Percentiles rank a stretch among this genome's conserved stretches.
Evolutionary conservation across 116 monocot species (phyloP).

Genomic region (Zostera marina): DNA sequence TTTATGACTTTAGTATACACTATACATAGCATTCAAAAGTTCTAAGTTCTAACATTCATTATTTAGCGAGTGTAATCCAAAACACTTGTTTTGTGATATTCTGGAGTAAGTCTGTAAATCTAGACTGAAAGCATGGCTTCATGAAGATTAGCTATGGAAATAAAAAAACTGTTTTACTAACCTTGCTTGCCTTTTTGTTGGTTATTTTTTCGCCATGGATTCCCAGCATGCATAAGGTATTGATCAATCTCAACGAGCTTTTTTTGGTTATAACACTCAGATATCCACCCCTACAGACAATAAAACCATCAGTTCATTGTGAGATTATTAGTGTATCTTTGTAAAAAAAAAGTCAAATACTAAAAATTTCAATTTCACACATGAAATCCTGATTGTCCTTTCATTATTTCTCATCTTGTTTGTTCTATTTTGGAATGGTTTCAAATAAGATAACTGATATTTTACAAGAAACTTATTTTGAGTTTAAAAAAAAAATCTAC

Average conservation of each 20-base stretch:
- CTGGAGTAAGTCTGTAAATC: too few species aligned
- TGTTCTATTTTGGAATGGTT: too few species aligned
- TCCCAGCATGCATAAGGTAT: constrained; percentile 87
- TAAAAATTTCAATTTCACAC: too few species aligned
- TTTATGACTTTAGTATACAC: too few species aligned
- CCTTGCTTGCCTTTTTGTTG: constrained; percentile 24
- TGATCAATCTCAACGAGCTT: constrained; percentile 73
- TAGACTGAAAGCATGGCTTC: too few species aligned
- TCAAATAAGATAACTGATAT: background rate
- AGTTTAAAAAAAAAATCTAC: background rate
- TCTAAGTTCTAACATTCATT: too few species aligned
- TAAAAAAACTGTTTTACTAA: constrained; percentile 5
- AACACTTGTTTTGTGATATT: too few species aligned
- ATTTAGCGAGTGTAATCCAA: too few species aligned
- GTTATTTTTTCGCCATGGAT: constrained; percentile 56
- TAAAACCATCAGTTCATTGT: background rate
- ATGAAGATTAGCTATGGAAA: background rate
- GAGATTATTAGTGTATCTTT: background rate
- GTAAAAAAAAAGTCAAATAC: too few species aligned
- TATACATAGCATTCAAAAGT: too few species aligned
- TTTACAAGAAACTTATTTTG: background rate
- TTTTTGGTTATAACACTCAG: constrained; percentile 58
- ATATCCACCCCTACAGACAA: constrained; percentile 70
- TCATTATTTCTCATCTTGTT: too few species aligned
- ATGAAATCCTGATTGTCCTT: too few species aligned